Conservation (phyloP, 306 rosid genomes). For the Quercus gilva region DNA sequence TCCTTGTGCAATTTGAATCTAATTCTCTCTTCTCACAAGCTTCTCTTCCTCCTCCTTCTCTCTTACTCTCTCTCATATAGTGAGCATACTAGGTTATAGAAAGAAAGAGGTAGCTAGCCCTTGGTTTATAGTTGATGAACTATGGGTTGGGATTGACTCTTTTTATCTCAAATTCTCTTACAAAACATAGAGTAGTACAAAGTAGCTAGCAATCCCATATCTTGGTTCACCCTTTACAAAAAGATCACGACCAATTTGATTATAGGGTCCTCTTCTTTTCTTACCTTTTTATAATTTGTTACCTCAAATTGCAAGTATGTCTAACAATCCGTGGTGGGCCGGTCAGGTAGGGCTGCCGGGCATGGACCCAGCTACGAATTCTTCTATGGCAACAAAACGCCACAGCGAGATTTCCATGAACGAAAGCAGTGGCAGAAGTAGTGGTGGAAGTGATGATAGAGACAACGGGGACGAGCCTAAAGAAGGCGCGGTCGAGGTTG, state of each 20-base stretch:
- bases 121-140: slow-evolving; percentile 14
- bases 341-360: slow-evolving; percentile 75
- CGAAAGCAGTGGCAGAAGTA: slow-evolving; percentile 41
- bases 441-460: slow-evolving; percentile 39
- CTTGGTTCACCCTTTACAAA: not conserved
- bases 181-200: not conserved
- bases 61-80: not conserved
- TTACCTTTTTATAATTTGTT: not conserved
- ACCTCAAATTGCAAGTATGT: slow-evolving; percentile 45
- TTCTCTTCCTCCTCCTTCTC: not conserved
- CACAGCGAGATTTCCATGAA: slow-evolving; percentile 52
- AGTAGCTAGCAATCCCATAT: not conserved
- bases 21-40: slow-evolving; percentile 35
- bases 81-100: slow-evolving; percentile 26
- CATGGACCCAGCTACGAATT: slow-evolving; percentile 64
- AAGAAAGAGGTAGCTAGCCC: slow-evolving; percentile 2
- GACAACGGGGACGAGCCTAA: slow-evolving; percentile 59
- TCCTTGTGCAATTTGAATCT: slow-evolving; percentile 41
- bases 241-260: not conserved
- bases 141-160: slow-evolving; percentile 35
- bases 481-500: slow-evolving; percentile 83
- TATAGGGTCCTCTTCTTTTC: not conserved
- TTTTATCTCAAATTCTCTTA: not conserved
- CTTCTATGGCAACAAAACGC: slow-evolving; percentile 47
- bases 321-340: slow-evolving; percentile 92